A percentile compares a stretch with the other conserved stretches of the same genome.
These are phyloP conservation scores for Waltergamsia citrina DNA, from an alignment of 2,329 filamentous ascomycete species.

Conservation along the genomic window DNA sequence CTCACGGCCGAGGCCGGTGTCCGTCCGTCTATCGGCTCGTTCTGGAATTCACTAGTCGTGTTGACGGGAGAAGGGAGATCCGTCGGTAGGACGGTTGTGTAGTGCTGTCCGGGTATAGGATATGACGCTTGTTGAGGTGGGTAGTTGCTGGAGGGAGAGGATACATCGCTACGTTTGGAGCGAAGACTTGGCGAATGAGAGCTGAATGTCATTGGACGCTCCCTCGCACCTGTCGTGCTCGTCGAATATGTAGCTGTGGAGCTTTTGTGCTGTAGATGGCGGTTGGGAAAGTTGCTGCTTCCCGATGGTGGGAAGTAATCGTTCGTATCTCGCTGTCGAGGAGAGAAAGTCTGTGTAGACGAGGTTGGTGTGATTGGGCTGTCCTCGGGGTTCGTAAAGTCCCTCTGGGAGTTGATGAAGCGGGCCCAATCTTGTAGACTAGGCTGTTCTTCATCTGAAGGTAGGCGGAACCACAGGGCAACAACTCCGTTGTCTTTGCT, in stretches of 20 bases:
- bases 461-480: slow-evolving; percentile 47
- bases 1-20: slow-evolving; percentile 47
- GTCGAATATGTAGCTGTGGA: slow-evolving; percentile 38
- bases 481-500: slow-evolving; percentile 38
- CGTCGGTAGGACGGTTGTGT: slow-evolving; percentile 39
- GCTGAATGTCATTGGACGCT: slow-evolving; percentile 40
- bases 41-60: slow-evolving; percentile 41
- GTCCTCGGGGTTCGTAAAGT: slow-evolving; percentile 33
- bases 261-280: slow-evolving; percentile 34
- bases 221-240: slow-evolving; percentile 34
- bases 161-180: slow-evolving; percentile 54
- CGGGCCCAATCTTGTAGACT: slow-evolving; percentile 51
- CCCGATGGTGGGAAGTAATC: slow-evolving; percentile 33
- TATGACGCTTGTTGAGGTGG: slow-evolving; percentile 27
- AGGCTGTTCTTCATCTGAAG: slow-evolving; percentile 37
- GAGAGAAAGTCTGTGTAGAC: slow-evolving; percentile 32
- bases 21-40: slow-evolving; percentile 47
- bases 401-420: slow-evolving; percentile 36
- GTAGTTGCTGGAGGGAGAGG: slow-evolving; percentile 43
- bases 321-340: slow-evolving; percentile 26
- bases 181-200: slow-evolving; percentile 52
- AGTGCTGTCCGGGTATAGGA: slow-evolving; percentile 33
- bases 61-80: slow-evolving; percentile 49
- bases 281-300: slow-evolving; percentile 29
- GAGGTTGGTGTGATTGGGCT: slow-evolving; percentile 46